Evolutionary conservation across 257 asterid species (phyloP), one percentile per base, ranked within the genome.

Genomic region (Capsicum pubescens): DNA sequence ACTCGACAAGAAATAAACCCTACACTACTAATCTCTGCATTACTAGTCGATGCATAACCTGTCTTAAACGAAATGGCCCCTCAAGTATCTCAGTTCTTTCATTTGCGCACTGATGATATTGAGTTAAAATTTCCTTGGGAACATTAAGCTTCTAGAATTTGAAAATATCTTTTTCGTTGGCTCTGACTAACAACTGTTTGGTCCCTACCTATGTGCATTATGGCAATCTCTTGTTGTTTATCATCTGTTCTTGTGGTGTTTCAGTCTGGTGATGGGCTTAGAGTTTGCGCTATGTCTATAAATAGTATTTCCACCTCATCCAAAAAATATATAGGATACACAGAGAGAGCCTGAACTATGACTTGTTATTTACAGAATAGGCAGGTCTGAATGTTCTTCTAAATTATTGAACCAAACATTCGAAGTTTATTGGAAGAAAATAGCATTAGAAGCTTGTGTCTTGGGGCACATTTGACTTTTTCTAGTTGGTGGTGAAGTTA

Each of bases 401-500:
- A 13, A 68, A 12, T 14, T 76, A 50, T 76, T 76, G 81, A 52
- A 52, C 21, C 21, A 26, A 76, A 10, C 81, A 76, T 54, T 76
- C 52, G 26, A 26, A 76, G 46, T 14, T 35, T 26, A 55, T 74
- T 6, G n/a, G 17, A 48, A 72, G 58, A 72, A 48, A 48, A 46
- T 19, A 13, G 13, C 57, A 4, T n/a, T 74, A 26, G 48, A 54
- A 76, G 63, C 48, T 76, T 52, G 63, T 32, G 5, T 76, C 46
- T 76, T 76, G 81, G 81, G 63, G 26, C 26, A 76, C 4, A 7
- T 14, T 50, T 13, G 59, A 74, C 61, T 74, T 72, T 17, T 71
- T 19, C 19, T 50, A 21, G 17, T 19, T 72, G 57, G 13, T 21
- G 81, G 81, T 8, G 9, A 76, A 76, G 21, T 76, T 21, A 13